Percentiles rank a stretch among this genome's conserved stretches.
Conservation (phyloP, 1,139 yeast genomes). For the Suhomyces bokatorum region DNA sequence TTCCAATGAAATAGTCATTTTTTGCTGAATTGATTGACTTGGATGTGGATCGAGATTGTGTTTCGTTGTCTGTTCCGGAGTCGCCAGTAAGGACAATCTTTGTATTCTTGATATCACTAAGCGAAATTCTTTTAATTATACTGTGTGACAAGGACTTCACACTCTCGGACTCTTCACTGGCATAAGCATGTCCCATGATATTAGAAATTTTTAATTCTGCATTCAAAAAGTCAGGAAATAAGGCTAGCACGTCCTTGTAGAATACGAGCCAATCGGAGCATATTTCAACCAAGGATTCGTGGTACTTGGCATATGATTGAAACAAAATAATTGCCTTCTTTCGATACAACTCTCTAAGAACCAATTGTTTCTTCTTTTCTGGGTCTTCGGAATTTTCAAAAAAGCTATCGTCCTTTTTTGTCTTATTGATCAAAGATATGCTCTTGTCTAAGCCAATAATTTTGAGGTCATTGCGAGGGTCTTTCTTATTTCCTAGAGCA, state of each 20-base stretch:
- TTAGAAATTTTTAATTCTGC: slow-evolving; percentile 21
- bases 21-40: slow-evolving; percentile 4
- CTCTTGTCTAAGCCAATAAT: slow-evolving; percentile 40
- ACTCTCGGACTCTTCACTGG: slow-evolving; percentile 16
- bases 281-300: slow-evolving; percentile 43
- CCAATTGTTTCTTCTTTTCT: slow-evolving; percentile 32
- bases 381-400: slow-evolving; percentile 22
- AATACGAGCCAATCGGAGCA: slow-evolving; percentile 47
- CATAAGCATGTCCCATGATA: slow-evolving; percentile 11
- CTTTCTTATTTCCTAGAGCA: slow-evolving; percentile 22
- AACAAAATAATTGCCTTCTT: slow-evolving; percentile 36
- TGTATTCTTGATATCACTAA: slow-evolving; percentile 28
- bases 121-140: slow-evolving; percentile 20
- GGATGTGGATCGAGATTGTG: slow-evolving; percentile 3
- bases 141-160: slow-evolving; percentile 18
- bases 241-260: slow-evolving; percentile 33
- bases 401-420: slow-evolving; percentile 27
- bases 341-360: slow-evolving; percentile 35
- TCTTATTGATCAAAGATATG: slow-evolving; percentile 31
- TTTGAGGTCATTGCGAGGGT: slow-evolving; percentile 32
- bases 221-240: slow-evolving; percentile 45
- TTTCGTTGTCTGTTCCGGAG: slow-evolving; percentile 30
- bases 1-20: slow-evolving; percentile 1
- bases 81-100: slow-evolving; percentile 23
- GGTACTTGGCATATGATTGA: slow-evolving; percentile 37